Percentiles rank a stretch among this genome's conserved stretches.
Conservation (phyloP, 306 rosid genomes). For the Myrica gale region DNA sequence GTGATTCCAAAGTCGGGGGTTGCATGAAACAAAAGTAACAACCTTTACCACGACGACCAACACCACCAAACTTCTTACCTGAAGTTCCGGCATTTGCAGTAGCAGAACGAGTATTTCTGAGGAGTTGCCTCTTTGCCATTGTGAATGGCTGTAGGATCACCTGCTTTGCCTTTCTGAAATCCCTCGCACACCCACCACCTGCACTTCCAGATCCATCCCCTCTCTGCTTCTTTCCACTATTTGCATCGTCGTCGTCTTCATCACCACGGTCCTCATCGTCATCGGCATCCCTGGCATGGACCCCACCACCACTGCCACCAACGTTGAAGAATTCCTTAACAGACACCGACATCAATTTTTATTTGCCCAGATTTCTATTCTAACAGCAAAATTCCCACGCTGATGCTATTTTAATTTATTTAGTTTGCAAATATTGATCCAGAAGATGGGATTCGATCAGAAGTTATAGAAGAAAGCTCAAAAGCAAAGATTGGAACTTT, state of each 20-base stretch:
- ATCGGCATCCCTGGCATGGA: too few relatives aligned
- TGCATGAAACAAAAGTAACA: slow-evolving; percentile 60
- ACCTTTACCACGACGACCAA: slow-evolving; percentile 28
- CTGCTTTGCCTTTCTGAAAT: slow-evolving; percentile 36
- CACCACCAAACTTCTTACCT: slow-evolving; percentile 37
- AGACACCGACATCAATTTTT: slow-evolving; percentile 50
- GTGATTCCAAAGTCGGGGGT: slow-evolving; percentile 48
- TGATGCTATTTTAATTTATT: background rate
- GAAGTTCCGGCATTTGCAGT: slow-evolving; percentile 11
- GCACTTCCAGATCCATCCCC: slow-evolving; percentile 12
- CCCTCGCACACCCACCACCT: slow-evolving; percentile 21
- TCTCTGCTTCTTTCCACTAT: slow-evolving; percentile 28
- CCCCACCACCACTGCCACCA: slow-evolving; percentile 27
- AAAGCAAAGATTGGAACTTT: background rate
- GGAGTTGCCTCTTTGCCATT: slow-evolving; percentile 40
- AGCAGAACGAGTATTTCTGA: slow-evolving; percentile 14
- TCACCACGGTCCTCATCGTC: slow-evolving; percentile 32
- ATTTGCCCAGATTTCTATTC: background rate
- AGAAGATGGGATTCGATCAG: slow-evolving; percentile 1
- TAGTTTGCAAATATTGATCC: background rate
- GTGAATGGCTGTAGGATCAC: slow-evolving; percentile 42
- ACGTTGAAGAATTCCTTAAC: slow-evolving; percentile 42
- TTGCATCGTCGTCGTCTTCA: slow-evolving; percentile 26
- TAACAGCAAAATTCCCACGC: background rate
- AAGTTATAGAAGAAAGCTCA: slow-evolving; percentile 1